Conservation (phyloP, 2,329 filamentous ascomycete genomes). For the Aspergillus ochraceoroseus region DNA sequence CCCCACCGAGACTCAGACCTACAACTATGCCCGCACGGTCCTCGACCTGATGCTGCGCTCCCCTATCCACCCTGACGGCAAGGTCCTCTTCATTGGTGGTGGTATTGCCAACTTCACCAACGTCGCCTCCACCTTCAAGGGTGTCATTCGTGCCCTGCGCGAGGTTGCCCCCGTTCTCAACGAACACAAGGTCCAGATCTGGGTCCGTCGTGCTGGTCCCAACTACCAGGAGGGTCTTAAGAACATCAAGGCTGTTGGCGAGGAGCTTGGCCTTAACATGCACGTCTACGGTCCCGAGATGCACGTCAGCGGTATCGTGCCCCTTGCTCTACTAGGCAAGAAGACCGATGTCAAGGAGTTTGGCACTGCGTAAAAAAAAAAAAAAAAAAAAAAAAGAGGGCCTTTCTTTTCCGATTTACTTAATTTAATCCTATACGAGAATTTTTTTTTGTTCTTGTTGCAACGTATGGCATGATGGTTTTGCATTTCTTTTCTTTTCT, state of each 20-base stretch:
- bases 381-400: too few relatives aligned
- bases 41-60: constrained; percentile 96
- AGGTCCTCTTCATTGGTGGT: constrained; percentile 98
- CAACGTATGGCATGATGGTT: constrained; percentile 40
- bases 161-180: constrained; percentile 79
- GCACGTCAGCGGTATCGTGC: constrained; percentile 93
- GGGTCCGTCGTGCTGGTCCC: constrained; percentile 83
- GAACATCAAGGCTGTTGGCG: constrained; percentile 97
- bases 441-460: too few relatives aligned
- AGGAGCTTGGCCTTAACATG: constrained; percentile 94
- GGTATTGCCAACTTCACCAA: constrained; percentile 99
- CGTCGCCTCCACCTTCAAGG: constrained; percentile 98
- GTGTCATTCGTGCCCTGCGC: constrained; percentile 91
- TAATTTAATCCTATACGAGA: constrained; percentile 25
- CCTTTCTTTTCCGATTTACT: constrained; percentile 20
- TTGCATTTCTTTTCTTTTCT: constrained; percentile 18
- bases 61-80: constrained; percentile 78
- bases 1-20: constrained; percentile 97
- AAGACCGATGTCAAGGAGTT: constrained; percentile 60
- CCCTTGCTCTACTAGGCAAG: constrained; percentile 70
- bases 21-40: constrained; percentile 96
- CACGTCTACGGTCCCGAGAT: constrained; percentile 78
- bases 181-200: constrained; percentile 98
- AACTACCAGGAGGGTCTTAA: constrained; percentile 99
- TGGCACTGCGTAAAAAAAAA: constrained; percentile 36